Evolutionary conservation across 192 early-diverging fungal genomes (phyloP), one percentile per base, ranked within the genome.

Genomic region (Entomortierella lignicola): DNA sequence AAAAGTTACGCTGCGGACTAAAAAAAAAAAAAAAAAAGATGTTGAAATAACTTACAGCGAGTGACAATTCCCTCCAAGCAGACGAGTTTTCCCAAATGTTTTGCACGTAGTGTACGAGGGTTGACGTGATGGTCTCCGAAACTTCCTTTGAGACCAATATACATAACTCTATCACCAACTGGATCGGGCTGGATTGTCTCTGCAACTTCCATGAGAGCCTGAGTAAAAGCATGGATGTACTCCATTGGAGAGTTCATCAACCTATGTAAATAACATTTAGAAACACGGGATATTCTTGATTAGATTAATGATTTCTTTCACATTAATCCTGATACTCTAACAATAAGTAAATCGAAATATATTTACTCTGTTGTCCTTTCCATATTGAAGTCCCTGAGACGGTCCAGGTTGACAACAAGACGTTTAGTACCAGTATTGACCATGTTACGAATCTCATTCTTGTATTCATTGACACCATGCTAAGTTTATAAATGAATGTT

Each of bases 1-100:
- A 57, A 44, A 12, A 21, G 55, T n/a, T 27, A 34, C 27, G 4
- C 10, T 32, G 47, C 41, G 39, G 34, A 60, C 20, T 18, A 59
- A 26, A 23, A 6, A 17, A 30, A 50, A 41, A 57, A 1, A 20
- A 50, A 12, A 66, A 44, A 31, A 18, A 60, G 56, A n/a, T 20
- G 37, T 27, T 25, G 30, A 42, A 32, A 5, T 30, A 41, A 80
- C 86, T 77, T 85, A 91, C 98, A 99, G 66, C 94, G 91, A 15
- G 98, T 99, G 26, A 99, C 97, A 67, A 99, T 99, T 52, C 96
- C 98, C 83, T 99, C 97, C 26, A 99, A 75, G 59, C 94, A 96
- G 37, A 99, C 89, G 55, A 97, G 87, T 80, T 91, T 92, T 39
- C 97, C 96, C 26, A 99, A 68, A 42, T 91, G 89, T 53, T 74